phyloP scores from a whole-genome alignment of 1,139 yeast genomes.

The Nakaseomyces bracarensis region DNA sequence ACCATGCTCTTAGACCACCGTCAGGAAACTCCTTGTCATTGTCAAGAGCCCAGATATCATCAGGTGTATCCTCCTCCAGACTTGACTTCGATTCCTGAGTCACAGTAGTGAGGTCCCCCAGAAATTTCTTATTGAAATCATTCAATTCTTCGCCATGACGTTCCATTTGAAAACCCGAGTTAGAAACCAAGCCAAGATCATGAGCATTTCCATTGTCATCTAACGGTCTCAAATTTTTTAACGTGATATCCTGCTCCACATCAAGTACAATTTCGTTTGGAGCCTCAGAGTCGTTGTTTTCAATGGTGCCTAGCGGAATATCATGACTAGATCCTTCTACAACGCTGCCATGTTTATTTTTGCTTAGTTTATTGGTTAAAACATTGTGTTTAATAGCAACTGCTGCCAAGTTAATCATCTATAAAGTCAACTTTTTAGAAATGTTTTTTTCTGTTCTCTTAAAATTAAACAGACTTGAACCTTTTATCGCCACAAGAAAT shows the following conservation, averaged over 20 bases:
- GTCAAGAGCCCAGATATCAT: slow-evolving; percentile 10
- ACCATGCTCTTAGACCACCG: slow-evolving; percentile 35
- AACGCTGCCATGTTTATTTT: background rate
- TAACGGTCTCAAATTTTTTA: background rate
- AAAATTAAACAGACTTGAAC: too few relatives aligned
- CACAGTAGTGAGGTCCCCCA: background rate
- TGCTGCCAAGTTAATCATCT: slow-evolving; percentile 4
- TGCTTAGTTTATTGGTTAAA: too few relatives aligned
- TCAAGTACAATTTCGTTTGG: background rate
- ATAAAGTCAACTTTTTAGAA: background rate
- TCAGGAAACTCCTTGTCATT: slow-evolving; percentile 27
- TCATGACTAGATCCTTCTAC: slow-evolving; percentile 2
- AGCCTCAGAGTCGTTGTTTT: background rate
- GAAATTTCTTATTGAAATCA: background rate
- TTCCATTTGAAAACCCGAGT: slow-evolving; percentile 3
- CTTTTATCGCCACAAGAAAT: too few relatives aligned
- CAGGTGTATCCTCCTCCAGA: slow-evolving; percentile 4
- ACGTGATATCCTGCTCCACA: background rate
- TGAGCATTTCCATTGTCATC: background rate
- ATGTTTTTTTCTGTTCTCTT: too few relatives aligned
- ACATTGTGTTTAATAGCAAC: slow-evolving; percentile 3
- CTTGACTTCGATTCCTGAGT: background rate
- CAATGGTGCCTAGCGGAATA: background rate
- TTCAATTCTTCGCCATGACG: background rate
- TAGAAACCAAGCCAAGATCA: slow-evolving; percentile 1